Evolutionary conservation across 148 eudicot genomes (phyloP).

Genomic region (Camellia lanceoleosa): DNA sequence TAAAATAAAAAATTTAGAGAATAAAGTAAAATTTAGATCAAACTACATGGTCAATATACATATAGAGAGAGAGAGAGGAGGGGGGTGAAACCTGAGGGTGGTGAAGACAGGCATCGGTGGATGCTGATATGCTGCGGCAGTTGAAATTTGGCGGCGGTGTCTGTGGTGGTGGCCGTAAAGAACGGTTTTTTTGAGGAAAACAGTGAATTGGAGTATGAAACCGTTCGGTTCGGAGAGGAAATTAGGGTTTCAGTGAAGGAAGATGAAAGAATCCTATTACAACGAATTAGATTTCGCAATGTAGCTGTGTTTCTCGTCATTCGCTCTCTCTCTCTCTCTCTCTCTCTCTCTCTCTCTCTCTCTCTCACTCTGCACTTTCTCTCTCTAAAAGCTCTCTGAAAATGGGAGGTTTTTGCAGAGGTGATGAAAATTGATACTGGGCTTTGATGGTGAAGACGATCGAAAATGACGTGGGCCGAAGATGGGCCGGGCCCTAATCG

Average conservation of each 20-base stretch:
- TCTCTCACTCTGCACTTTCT: not conserved
- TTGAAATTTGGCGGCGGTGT: not conserved
- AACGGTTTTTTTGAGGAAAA: not conserved
- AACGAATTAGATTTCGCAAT: not conserved
- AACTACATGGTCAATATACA: not conserved
- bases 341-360: too few relatives aligned
- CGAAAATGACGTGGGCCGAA: too few relatives aligned
- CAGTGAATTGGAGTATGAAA: not conserved
- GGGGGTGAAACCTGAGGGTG: conserved; percentile 2
- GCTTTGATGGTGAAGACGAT: too few relatives aligned
- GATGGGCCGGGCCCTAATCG: too few relatives aligned
- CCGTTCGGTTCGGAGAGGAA: not conserved
- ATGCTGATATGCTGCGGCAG: not conserved
- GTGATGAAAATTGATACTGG: too few relatives aligned
- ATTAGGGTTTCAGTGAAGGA: not conserved
- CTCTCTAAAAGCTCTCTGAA: not conserved
- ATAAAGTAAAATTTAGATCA: too few relatives aligned
- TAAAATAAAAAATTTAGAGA: too few relatives aligned
- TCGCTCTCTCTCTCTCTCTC: not conserved
- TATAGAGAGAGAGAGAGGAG: not conserved
- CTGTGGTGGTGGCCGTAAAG: not conserved
- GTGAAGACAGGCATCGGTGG: conserved; percentile 5
- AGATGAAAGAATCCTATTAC: not conserved
- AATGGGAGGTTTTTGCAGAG: not conserved
- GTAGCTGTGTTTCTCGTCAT: not conserved